Percentiles rank a stretch among this genome's conserved stretches.
These are phyloP conservation scores for Aspergillus sergii DNA, from an alignment of 2,329 filamentous ascomycete species.

Conservation along the genomic window DNA sequence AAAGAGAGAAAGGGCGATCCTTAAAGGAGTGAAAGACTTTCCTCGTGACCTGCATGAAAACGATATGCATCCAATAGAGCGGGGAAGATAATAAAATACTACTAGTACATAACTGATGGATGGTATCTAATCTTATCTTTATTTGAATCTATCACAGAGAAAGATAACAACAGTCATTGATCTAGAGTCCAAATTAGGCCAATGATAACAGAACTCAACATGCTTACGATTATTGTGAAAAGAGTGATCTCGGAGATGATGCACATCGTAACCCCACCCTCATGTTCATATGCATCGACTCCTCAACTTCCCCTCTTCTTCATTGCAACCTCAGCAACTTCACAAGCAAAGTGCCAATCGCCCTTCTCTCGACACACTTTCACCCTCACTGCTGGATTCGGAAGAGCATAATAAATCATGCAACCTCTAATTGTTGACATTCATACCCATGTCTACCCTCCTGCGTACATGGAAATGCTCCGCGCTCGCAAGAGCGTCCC, in stretches of 20 bases:
- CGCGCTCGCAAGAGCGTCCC: constrained; percentile 53
- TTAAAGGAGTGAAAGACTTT: background rate
- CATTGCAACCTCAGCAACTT: constrained; percentile 5
- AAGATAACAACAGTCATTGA: background rate
- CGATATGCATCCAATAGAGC: background rate
- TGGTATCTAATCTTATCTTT: constrained; percentile 2
- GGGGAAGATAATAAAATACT: background rate
- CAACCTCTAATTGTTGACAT: constrained; percentile 57
- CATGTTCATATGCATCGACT: background rate
- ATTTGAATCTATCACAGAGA: background rate
- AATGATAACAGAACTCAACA: background rate
- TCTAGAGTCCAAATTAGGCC: background rate
- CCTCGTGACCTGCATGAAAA: background rate
- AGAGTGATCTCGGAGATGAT: background rate
- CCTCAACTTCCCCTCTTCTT: constrained; percentile 6
- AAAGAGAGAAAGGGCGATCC: background rate
- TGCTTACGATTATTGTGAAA: background rate
- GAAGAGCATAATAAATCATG: constrained; percentile 11
- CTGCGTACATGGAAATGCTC: constrained; percentile 61
- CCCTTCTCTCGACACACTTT: background rate
- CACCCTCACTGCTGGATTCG: constrained; percentile 11
- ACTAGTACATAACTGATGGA: background rate
- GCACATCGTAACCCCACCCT: background rate
- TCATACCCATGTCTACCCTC: constrained; percentile 66
- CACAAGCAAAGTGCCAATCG: background rate